phyloP scores from a whole-genome alignment of 2,329 filamentous ascomycete genomes.

The Calonectria naviculata region DNA sequence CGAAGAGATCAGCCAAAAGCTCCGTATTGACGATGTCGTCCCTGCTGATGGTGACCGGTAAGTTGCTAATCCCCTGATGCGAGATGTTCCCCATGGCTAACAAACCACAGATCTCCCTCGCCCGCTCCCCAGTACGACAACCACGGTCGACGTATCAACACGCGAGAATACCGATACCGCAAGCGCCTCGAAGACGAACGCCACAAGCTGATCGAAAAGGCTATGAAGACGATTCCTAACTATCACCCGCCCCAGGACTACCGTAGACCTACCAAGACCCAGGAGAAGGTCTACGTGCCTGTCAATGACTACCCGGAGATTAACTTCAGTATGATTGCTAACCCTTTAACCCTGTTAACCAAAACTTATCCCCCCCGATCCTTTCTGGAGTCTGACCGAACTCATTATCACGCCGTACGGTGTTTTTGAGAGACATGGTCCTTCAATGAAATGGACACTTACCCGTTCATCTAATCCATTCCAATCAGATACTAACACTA shows the following conservation, averaged over 20 bases:
- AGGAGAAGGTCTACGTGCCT: conserved; percentile 99
- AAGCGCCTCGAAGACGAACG: conserved; percentile 98
- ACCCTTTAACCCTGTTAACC: conserved; percentile 87
- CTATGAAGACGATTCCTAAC: conserved; percentile 99
- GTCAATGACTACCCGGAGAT: conserved; percentile 99
- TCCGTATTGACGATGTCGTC: conserved; percentile 98
- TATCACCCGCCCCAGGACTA: conserved; percentile 99
- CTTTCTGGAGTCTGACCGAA: conserved; percentile 58
- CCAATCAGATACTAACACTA: conserved; percentile 83
- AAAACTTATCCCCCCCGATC: conserved; percentile 47
- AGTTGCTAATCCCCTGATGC: conserved; percentile 45
- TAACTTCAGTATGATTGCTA: conserved; percentile 99
- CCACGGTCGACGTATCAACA: conserved; percentile 99
- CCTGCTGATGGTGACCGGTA: conserved; percentile 96
- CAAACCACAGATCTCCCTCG: conserved; percentile 81
- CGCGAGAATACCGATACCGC: conserved; percentile 96
- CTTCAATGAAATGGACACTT: conserved; percentile 47
- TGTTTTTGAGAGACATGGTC: conserved; percentile 47
- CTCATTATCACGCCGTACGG: conserved; percentile 45
- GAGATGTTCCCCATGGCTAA: conserved; percentile 17
- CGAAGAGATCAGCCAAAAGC: conserved; percentile 99
- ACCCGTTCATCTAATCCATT: conserved; percentile 48
- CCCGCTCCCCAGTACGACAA: conserved; percentile 98
- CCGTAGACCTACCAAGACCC: conserved; percentile 98
- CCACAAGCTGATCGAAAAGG: conserved; percentile 98